Percentiles rank a stretch among this genome's conserved stretches.
These are phyloP conservation scores for Combretum micranthum DNA, from an alignment of 345 rosid species.

Conservation along the genomic window DNA sequence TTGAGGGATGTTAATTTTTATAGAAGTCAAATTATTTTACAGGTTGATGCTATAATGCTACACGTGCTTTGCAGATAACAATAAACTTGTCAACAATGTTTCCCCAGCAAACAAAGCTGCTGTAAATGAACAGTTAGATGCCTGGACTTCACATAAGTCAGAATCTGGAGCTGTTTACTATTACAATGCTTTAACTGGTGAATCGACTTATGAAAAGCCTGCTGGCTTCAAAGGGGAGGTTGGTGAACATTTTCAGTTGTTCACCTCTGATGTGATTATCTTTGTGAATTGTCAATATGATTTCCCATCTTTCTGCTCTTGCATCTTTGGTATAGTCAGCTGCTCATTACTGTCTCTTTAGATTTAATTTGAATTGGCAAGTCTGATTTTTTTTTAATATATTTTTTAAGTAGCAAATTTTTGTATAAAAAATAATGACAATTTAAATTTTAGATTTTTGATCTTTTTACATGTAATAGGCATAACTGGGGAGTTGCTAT, in stretches of 20 bases:
- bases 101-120: conserved; percentile 24
- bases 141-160: conserved; percentile 95
- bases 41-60: neutral
- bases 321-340: too few species aligned
- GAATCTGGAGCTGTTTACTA: conserved; percentile 75
- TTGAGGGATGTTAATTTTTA: conserved; percentile 28
- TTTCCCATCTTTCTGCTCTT: neutral
- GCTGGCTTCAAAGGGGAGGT: conserved; percentile 77
- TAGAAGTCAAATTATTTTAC: conserved; percentile 2
- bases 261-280: neutral
- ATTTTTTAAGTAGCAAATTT: too few species aligned
- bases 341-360: too few species aligned
- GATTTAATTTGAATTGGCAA: neutral
- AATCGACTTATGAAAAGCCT: conserved; percentile 87
- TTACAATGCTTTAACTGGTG: conserved; percentile 82
- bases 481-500: too few species aligned
- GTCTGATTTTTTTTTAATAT: too few species aligned
- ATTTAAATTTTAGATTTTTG: too few species aligned
- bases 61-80: conserved; percentile 46
- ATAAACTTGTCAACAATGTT: conserved; percentile 32
- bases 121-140: conserved; percentile 38
- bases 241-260: conserved; percentile 10
- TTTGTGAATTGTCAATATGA: neutral
- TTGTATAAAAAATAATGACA: too few species aligned
- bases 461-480: too few species aligned